These are phyloP conservation scores for Ailanthus altissimus DNA, from an alignment of 345 rosid genomes.

Conservation along the genomic window DNA sequence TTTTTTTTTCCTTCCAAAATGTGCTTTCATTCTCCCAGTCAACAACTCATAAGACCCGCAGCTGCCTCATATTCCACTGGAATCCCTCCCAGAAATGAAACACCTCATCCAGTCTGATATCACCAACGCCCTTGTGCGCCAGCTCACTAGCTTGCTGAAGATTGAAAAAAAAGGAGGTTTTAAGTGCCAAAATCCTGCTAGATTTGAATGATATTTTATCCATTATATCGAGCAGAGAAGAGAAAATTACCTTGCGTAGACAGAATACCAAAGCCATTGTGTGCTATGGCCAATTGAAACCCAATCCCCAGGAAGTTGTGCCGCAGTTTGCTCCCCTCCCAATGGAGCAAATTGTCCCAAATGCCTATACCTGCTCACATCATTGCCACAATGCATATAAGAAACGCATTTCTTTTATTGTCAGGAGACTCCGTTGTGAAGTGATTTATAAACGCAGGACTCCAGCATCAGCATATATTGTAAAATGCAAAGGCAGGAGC, in stretches of 20 bases:
- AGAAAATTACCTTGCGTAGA: conserved; percentile 75
- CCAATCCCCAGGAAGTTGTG: conserved; percentile 96
- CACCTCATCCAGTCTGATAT: conserved; percentile 91
- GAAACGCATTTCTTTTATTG: not conserved
- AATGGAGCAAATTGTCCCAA: conserved; percentile 94
- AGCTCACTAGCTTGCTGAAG: conserved; percentile 90
- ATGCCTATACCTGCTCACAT: conserved; percentile 68
- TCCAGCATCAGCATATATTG: not conserved
- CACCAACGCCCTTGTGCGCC: conserved; percentile 95
- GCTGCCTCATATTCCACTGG: conserved; percentile 69
- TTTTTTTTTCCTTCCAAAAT: not conserved
- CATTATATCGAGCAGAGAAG: not conserved
- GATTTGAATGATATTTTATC: not conserved
- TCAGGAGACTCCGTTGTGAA: not conserved
- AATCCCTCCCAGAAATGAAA: conserved; percentile 85
- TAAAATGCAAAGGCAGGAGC: not conserved
- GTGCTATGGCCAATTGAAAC: conserved; percentile 88
- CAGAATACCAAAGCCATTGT: conserved; percentile 99
- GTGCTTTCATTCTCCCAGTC: not conserved
- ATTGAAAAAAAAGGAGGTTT: not conserved
- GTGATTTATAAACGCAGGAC: not conserved
- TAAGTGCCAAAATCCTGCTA: not conserved
- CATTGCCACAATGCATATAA: not conserved
- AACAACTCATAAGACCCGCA: not conserved
- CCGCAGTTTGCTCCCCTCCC: conserved; percentile 99